Base-by-base conservation (phyloP, 495 filamentous ascomycete species). In the Annulohypoxylon stygium region DNA sequence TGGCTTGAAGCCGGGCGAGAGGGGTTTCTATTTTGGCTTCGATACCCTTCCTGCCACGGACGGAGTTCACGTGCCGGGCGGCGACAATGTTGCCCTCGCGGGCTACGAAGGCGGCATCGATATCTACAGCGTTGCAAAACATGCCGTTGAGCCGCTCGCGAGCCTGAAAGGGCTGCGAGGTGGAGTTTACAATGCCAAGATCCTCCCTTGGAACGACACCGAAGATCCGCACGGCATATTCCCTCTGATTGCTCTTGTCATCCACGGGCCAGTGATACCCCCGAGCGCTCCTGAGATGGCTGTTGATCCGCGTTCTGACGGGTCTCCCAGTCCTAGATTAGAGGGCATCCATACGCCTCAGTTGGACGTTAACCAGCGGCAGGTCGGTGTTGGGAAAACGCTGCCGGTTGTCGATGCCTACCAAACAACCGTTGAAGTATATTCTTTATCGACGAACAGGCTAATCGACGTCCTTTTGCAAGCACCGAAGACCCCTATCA, bases 391-490 rank as follows among this genome's bases (percentile, higher is more conserved):
- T 36, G 67, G 67, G 41, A 70, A 78, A 37, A 26, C 66, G 53
- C 30, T 70, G 34, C 83, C 83, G 65, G 84, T 79, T 14, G 75
- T 86, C 36, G 83, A 84, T 8, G 84, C 83, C 33, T 97, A 94
- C 75, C 93, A 96, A 78, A 97, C 94, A 1, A 90, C 90, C 0
- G 93, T 95, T 3, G 93, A 97, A 65, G 84, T 97, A 1, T 95
- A 93, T 77, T 97, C 94, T 7, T 79, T 97, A 25, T 86, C 86
- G 63, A 92, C 88, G 6, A 88, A 90, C 57, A 83, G 85, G 58
- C 89, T 90, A 54, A 80, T 97, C 64, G 83, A 88, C 25, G 92
- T 90, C 0, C 83, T 97, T 10, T 89, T 94, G 67, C 83, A 89
- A 74, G 78, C 85, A 33, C 83, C 83, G 14, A 86, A 81, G 68